Evolutionary conservation across 78 protist species (phyloP), one percentile per base, ranked within the genome.

Genomic region (Isochrysis galbana): DNA sequence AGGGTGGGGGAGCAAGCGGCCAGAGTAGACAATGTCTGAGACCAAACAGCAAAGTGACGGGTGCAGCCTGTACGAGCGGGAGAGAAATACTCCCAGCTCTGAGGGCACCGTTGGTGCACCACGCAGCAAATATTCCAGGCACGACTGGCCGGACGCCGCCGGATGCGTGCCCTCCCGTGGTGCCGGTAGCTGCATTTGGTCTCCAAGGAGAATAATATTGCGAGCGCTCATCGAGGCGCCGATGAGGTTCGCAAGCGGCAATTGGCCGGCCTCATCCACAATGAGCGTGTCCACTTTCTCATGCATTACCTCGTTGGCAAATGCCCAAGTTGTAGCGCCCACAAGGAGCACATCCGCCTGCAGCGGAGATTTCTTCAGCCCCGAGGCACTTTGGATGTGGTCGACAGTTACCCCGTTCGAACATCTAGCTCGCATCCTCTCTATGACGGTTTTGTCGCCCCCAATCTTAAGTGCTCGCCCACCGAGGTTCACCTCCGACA

Each of bases 151-250:
- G 23, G 84, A 77, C 34, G 22, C 32, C 7, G 47, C 84, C 26
- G 84, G 84, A 46, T 77, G 84, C 34, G 14, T 1, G 36, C 84
- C 84, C 26, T 77, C 84, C n/a, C 19, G 3, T 23, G 84, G 84
- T 2, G 84, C 84, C 29, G 84, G 84, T 23, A 77, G 84, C 84
- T 77, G 84, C 84, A 77, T 77, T 32, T 77, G 84, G 26, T 77
- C 84, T 2, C 84, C 84, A n/a, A 77, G 84, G 17, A 77, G 84
- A 41, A 77, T 46, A 10, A 77, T 3, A 22, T 7, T 39, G 47
- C 22, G 32, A 25, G 84, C 84, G 4, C 32, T 17, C 34, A 23
- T 25, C 47, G 47, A 11, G 11, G 46, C 84, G 44, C 84, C 84
- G 25, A 17, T 46, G 34, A 77, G 26, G 29, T 77, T 10, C 1